phyloP scores from a whole-genome alignment of 495 filamentous ascomycete species.

The Penicillium ochrochloron region DNA sequence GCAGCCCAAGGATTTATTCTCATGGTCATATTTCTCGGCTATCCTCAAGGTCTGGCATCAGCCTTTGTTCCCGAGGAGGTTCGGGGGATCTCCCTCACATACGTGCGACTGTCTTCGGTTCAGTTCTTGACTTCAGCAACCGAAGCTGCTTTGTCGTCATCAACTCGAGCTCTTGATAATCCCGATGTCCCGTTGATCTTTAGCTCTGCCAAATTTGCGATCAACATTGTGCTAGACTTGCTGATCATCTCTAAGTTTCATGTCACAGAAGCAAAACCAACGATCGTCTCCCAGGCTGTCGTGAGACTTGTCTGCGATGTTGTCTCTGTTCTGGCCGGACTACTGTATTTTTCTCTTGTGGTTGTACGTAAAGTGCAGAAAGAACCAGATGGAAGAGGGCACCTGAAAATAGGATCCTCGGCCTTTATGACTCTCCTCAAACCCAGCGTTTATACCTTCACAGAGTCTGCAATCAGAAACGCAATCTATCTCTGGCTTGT shows the following conservation, averaged over 20 bases:
- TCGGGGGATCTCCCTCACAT: slow-evolving; percentile 58
- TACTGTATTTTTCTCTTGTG: slow-evolving; percentile 62
- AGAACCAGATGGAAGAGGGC: not conserved
- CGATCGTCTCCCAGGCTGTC: slow-evolving; percentile 64
- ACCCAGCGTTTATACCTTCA: slow-evolving; percentile 62
- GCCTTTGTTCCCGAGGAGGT: slow-evolving; percentile 68
- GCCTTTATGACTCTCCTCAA: slow-evolving; percentile 56
- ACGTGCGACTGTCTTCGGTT: slow-evolving; percentile 69
- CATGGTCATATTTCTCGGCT: slow-evolving; percentile 63
- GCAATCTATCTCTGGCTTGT: slow-evolving; percentile 75
- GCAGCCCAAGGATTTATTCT: slow-evolving; percentile 60
- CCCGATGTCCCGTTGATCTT: slow-evolving; percentile 76
- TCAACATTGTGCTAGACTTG: slow-evolving; percentile 74
- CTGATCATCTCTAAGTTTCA: slow-evolving; percentile 72
- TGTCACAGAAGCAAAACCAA: slow-evolving; percentile 57
- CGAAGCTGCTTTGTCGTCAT: slow-evolving; percentile 63
- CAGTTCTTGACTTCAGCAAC: slow-evolving; percentile 64
- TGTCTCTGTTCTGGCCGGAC: slow-evolving; percentile 57
- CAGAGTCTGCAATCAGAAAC: slow-evolving; percentile 70
- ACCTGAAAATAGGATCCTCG: slow-evolving; percentile 26
- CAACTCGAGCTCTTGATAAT: slow-evolving; percentile 69
- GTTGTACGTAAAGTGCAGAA: slow-evolving; percentile 30
- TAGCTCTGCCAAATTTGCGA: slow-evolving; percentile 61
- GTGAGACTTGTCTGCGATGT: slow-evolving; percentile 67
- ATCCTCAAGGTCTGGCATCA: slow-evolving; percentile 57